phyloP scores from a whole-genome alignment of 345 rosid species.

The Rubroshorea leprosula region DNA sequence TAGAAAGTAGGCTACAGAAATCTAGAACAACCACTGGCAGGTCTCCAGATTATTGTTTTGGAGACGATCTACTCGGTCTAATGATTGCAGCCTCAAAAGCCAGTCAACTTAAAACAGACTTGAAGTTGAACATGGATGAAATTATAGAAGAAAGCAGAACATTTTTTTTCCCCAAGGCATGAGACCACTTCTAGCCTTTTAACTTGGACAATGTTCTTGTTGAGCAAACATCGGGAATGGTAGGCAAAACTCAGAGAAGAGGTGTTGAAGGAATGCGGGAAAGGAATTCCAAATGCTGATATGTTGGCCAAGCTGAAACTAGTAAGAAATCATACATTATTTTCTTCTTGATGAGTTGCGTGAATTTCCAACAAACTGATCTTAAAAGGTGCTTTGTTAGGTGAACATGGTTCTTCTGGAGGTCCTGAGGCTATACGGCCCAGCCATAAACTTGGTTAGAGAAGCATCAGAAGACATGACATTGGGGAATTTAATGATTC shows the following conservation, averaged over 20 bases:
- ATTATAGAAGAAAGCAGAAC: conserved; percentile 59
- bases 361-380: background rate
- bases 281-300: conserved; percentile 33
- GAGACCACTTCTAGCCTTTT: conserved; percentile 41
- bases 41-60: conserved; percentile 1
- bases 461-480: conserved; percentile 35
- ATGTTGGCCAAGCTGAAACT: conserved; percentile 36
- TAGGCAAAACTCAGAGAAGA: conserved; percentile 53
- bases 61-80: conserved; percentile 42
- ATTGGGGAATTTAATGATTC: conserved; percentile 41
- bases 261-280: conserved; percentile 38
- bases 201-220: conserved; percentile 52
- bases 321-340: conserved; percentile 14
- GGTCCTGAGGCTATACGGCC: conserved; percentile 51
- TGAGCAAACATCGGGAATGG: conserved; percentile 52
- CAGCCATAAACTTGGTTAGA: conserved; percentile 27
- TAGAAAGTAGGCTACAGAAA: conserved; percentile 25
- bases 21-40: background rate
- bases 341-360: background rate
- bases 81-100: conserved; percentile 27
- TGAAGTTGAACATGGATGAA: conserved; percentile 30
- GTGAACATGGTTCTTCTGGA: conserved; percentile 58
- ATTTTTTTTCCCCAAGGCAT: conserved; percentile 47
- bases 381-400: conserved; percentile 20
- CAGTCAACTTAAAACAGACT: background rate